Conservation (phyloP, 139 green algal species). For the Pedinophyceae sp. region DNA sequence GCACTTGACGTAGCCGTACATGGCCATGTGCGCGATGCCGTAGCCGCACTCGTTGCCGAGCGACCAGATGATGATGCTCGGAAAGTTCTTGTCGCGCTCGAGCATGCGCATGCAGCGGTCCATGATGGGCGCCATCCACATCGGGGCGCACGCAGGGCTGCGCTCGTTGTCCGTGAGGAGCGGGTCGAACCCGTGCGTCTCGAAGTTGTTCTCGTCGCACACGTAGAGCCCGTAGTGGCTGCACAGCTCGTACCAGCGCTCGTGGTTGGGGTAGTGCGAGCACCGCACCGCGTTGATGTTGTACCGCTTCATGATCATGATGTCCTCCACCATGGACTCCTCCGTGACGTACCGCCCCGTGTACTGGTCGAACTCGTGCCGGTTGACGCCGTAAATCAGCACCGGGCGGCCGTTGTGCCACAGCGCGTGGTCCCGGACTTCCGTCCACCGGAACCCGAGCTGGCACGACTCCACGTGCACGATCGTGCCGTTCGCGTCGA, state of each 20-base stretch:
- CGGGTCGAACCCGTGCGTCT: conserved; percentile 94
- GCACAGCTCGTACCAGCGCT: conserved; percentile 81
- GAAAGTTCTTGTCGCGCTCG: conserved; percentile 76
- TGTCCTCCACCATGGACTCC: conserved; percentile 49
- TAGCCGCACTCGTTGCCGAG: conserved; percentile 89
- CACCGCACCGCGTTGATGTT: conserved; percentile 92
- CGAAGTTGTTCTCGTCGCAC: conserved; percentile 91
- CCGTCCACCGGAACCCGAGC: conserved; percentile 51
- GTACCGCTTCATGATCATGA: conserved; percentile 77
- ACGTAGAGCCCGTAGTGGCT: conserved; percentile 72
- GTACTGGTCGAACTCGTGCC: conserved; percentile 79
- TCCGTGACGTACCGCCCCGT: conserved; percentile 28
- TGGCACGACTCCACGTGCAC: conserved; percentile 67
- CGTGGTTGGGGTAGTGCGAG: conserved; percentile 89
- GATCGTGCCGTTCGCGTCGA: conserved; percentile 5
- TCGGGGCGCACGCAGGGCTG: conserved; percentile 42
- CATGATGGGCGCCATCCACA: conserved; percentile 57
- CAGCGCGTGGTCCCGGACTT: conserved; percentile 41
- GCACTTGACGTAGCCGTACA: conserved; percentile 33
- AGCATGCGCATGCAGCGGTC: conserved; percentile 58
- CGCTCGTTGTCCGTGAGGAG: conserved; percentile 37
- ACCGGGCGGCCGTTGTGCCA: conserved; percentile 67
- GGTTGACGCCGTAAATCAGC: conserved; percentile 72
- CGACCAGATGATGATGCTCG: conserved; percentile 81
- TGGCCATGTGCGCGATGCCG: conserved; percentile 48